Base-by-base conservation (phyloP, 2,329 filamentous ascomycete genomes). In the Hypoxylon sp. region DNA sequence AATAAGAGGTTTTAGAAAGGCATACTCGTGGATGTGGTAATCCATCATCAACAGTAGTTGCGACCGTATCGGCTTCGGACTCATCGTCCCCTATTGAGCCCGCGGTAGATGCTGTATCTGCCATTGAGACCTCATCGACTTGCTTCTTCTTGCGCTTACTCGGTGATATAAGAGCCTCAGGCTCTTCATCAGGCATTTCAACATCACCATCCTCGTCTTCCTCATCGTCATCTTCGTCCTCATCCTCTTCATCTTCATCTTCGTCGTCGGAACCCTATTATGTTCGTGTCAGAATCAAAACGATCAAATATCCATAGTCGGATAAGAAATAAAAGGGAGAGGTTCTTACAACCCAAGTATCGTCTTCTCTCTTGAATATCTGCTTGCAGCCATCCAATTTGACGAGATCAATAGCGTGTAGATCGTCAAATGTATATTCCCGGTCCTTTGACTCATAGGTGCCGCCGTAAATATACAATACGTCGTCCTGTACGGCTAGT, bases 341-440 rank as follows among this genome's bases (percentile, higher is more conserved):
- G 35, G 13, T n/a, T 47, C 86, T 81, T 78, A 92, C 90, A 61
- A 90, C 81, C 94, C 94, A 98, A 78, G 97, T 94, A 76, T 94
- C 73, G 14, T 94, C 90, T 73, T 97, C 92, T 59, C 93, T 87
- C 78, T 86, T 92, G 83, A 95, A 98, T 52, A 98, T 88, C 80
- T 98, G 92, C 78, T 94, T 95, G 71, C 96, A 95, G 3, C 96
- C 96, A 74, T 98, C 94, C 67, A 99, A 86, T 80, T 97, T 98
- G 66, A 92, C 94, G n/a, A 99, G 85, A 76, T 99, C 94, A 66
- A 98, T 90, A 1, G 94, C 91, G 81, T 97, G 97, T 80, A 99
- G 85, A 75, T 99, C 96, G 74, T 98, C 94, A 80, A 98, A 97
- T 0, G 94, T 98, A 76, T 92, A 97, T 80, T 99, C 96, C 22